Evolutionary conservation across 257 asterid species (phyloP).

Genomic region (Lycium barbarum): DNA sequence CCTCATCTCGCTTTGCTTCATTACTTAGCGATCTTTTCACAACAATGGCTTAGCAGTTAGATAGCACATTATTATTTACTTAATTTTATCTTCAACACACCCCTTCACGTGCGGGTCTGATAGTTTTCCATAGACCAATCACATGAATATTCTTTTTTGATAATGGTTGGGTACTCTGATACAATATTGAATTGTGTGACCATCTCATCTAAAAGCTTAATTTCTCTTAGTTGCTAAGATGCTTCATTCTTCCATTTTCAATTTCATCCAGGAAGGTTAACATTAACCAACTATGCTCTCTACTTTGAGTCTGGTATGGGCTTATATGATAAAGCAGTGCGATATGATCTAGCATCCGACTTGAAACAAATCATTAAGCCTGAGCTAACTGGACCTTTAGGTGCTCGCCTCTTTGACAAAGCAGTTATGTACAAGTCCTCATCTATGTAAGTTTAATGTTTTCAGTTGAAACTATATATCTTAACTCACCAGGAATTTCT

Average conservation of each 20-base stretch:
- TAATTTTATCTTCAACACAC: background rate
- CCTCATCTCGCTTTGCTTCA: background rate
- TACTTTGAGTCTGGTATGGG: conserved; percentile 93
- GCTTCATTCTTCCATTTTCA: conserved; percentile 18
- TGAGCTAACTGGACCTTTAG: conserved; percentile 94
- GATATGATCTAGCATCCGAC: conserved; percentile 78
- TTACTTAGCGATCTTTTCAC: background rate
- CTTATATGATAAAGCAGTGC: conserved; percentile 83
- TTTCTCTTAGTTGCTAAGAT: conserved; percentile 11
- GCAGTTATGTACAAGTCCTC: conserved; percentile 94
- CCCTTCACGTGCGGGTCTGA: background rate
- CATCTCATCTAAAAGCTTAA: conserved; percentile 4
- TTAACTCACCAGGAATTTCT: conserved; percentile 41
- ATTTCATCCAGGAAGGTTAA: conserved; percentile 74
- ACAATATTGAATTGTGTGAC: background rate
- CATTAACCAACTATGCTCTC: conserved; percentile 80
- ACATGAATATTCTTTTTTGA: background rate
- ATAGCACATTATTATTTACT: conserved; percentile 6
- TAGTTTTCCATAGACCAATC: background rate
- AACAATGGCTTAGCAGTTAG: background rate
- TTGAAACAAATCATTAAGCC: conserved; percentile 85
- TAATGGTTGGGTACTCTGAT: background rate
- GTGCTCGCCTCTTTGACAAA: conserved; percentile 93
- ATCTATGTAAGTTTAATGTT: conserved; percentile 66
- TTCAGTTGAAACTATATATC: conserved; percentile 34